Evolutionary conservation across 495 filamentous ascomycete genomes (phyloP).

Genomic region (Bacidia rubella): DNA sequence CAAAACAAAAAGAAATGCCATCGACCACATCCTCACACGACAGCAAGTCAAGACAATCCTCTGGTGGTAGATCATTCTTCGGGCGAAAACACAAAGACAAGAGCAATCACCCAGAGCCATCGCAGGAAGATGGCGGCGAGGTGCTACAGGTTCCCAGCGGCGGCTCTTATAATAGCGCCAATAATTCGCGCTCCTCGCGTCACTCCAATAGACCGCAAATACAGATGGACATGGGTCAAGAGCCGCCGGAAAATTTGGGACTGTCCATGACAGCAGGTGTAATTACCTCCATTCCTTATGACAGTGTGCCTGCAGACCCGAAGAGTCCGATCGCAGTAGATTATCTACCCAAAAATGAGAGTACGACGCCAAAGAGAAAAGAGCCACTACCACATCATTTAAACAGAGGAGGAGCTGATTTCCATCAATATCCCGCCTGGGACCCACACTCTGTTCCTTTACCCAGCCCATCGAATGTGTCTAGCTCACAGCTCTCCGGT

Average conservation of each 20-base stretch:
- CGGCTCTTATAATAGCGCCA: conserved; percentile 35
- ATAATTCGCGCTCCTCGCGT: conserved; percentile 61
- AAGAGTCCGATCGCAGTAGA: conserved; percentile 63
- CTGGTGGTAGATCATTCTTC: conserved; percentile 78
- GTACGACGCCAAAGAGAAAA: conserved; percentile 42
- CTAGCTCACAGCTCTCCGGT: conserved; percentile 44
- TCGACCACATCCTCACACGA: conserved; percentile 48
- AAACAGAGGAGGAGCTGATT: conserved; percentile 65
- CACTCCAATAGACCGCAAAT: conserved; percentile 71
- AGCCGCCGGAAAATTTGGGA: conserved; percentile 34
- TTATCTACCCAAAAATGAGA: conserved; percentile 57
- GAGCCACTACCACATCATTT: conserved; percentile 71
- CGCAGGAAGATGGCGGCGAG: conserved; percentile 39
- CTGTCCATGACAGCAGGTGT: conserved; percentile 70
- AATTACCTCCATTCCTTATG: conserved; percentile 83
- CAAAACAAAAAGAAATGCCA: conserved; percentile 30
- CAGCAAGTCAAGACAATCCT: conserved; percentile 65
- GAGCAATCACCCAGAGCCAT: conserved; percentile 28
- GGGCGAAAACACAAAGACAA: conserved; percentile 68
- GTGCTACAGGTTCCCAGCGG: conserved; percentile 37
- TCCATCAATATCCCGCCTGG: conserved; percentile 78
- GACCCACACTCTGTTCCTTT: conserved; percentile 32
- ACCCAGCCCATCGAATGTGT: conserved; percentile 23
- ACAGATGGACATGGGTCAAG: conserved; percentile 42
- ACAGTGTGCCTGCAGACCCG: conserved; percentile 51